Evolutionary conservation across 345 rosid genomes (phyloP).

Genomic region (Crucihimalaya himalaica): DNA sequence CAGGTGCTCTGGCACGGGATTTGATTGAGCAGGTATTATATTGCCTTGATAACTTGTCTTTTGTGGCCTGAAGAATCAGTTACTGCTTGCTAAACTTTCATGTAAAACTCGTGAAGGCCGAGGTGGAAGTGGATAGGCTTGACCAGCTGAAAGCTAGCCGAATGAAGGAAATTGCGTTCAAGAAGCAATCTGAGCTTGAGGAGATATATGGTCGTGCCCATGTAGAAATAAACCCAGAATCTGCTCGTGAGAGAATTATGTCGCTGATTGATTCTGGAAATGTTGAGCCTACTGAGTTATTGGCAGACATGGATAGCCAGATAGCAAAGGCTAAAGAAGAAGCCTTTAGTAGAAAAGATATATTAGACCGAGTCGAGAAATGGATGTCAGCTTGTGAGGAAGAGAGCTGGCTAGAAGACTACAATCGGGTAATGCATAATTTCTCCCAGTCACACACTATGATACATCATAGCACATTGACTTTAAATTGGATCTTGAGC

Average conservation of each 20-base stretch:
- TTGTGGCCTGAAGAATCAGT: constrained; percentile 5
- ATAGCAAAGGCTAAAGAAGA: constrained; percentile 89
- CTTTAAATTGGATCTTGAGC: constrained; percentile 1
- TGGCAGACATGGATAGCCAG: constrained; percentile 94
- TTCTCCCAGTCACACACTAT: background rate
- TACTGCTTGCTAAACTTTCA: constrained; percentile 27
- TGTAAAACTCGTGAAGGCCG: constrained; percentile 55
- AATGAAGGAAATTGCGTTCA: constrained; percentile 97
- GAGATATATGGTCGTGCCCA: constrained; percentile 85
- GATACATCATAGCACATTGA: constrained; percentile 3
- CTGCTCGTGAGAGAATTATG: constrained; percentile 91
- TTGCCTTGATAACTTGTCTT: background rate
- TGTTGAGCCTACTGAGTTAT: constrained; percentile 86
- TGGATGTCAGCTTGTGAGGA: constrained; percentile 99
- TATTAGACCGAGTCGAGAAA: constrained; percentile 94
- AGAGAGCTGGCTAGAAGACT: constrained; percentile 99
- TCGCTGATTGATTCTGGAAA: constrained; percentile 77
- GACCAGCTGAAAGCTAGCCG: constrained; percentile 92
- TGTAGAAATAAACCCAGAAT: constrained; percentile 74
- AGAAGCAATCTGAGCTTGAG: constrained; percentile 91
- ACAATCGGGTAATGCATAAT: constrained; percentile 65
- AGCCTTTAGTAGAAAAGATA: constrained; percentile 88
- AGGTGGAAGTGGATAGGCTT: constrained; percentile 93
- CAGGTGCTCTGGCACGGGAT: constrained; percentile 91
- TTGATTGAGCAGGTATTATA: constrained; percentile 81